These are phyloP conservation scores for Lichtheimia corymbifera DNA, from an alignment of 371 early-diverging fungal species.

Conservation along the genomic window DNA sequence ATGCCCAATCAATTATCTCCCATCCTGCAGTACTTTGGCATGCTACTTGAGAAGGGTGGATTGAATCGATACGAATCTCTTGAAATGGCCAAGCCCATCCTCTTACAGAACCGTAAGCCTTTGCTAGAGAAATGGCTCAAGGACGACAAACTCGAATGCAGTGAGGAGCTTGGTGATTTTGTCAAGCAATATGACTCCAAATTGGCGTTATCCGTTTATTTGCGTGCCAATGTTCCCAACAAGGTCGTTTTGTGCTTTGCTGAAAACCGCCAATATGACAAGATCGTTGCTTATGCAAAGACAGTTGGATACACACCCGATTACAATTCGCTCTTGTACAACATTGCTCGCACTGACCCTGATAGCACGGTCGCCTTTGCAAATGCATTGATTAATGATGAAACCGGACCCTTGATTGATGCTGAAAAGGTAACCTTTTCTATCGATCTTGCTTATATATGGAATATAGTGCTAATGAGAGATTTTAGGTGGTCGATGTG, in stretches of 20 bases:
- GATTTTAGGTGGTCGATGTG: slow-evolving; percentile 80
- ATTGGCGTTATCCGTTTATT: slow-evolving; percentile 93
- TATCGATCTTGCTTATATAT: not conserved
- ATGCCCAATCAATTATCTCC: slow-evolving; percentile 87
- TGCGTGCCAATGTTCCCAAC: slow-evolving; percentile 90
- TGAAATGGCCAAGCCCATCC: slow-evolving; percentile 91
- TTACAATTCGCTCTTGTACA: slow-evolving; percentile 85
- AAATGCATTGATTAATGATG: slow-evolving; percentile 79
- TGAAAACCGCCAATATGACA: slow-evolving; percentile 94
- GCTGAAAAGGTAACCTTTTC: slow-evolving; percentile 63
- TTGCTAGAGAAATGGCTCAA: slow-evolving; percentile 97
- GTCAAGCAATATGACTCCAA: slow-evolving; percentile 90
- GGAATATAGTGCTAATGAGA: not conserved
- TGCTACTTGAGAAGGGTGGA: slow-evolving; percentile 92
- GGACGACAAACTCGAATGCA: slow-evolving; percentile 96
- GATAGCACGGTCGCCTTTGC: slow-evolving; percentile 96
- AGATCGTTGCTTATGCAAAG: slow-evolving; percentile 93
- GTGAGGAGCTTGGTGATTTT: slow-evolving; percentile 97
- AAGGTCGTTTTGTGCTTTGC: slow-evolving; percentile 96
- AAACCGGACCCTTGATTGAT: slow-evolving; percentile 80
- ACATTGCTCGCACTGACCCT: slow-evolving; percentile 87
- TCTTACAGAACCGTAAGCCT: slow-evolving; percentile 90
- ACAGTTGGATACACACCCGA: slow-evolving; percentile 94
- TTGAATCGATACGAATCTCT: slow-evolving; percentile 94
- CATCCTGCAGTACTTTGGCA: slow-evolving; percentile 96